Evolutionary conservation across 306 rosid genomes (phyloP), one percentile per base, ranked within the genome.

Genomic region (Malus sieversii): DNA sequence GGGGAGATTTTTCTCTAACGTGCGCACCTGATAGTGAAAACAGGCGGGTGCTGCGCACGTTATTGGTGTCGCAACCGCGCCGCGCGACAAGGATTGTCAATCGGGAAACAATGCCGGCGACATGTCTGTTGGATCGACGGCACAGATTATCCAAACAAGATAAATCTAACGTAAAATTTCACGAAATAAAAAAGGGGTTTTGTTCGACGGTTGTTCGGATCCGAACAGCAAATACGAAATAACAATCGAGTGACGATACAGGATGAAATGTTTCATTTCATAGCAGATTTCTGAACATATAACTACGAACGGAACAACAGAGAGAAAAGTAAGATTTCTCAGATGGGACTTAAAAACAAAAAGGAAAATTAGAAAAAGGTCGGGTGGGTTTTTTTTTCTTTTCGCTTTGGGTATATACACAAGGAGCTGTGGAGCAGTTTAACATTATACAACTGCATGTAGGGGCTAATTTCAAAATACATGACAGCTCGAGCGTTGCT

Each of bases 21-120:
- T 70, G 62, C 60, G 61, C 74, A 2, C 70, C 48, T 10, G 27
- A 46, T 20, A 10, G 16, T 35, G 70, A 66, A 35, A 8, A 20
- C 70, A 10, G 51, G n/a, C 18, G 19, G 70, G 29, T 19, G 74
- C 44, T 27, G 62, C 45, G 45, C 62, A 69, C 55, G 13, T 45
- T 68, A 68, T 58, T 13, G 42, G 42, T 30, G 68, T 30, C 68
- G n/a, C 68, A 65, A n/a, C 55, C 67, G 16, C 33, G 33, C 60
- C 66, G 57, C 69, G 53, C 53, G 66, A 83, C 83, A 73, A 51
- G 71, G 73, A 66, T 75, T 73, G 73, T 69, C 77, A 53, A 70
- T 59, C 42, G 60, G 44, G 67, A 73, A 67, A 74, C 79, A 78
- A 71, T 72, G 85, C 88, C 88, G 83, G 82, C 81, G 64, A 82